Base-by-base conservation (phyloP, 129 eudicot genomes). In the Flaveria bidentis region DNA sequence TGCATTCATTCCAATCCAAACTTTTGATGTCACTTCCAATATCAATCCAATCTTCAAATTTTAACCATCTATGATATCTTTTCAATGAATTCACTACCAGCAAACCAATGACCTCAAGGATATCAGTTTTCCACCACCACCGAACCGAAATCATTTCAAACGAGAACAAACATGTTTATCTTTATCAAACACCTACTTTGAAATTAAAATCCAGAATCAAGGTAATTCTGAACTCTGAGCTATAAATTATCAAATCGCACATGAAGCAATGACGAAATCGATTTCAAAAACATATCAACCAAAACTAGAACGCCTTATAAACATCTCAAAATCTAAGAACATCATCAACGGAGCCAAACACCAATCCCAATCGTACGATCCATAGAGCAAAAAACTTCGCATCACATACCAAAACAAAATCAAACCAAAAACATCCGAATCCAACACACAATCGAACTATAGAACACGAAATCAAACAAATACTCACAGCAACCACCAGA, bases 401-500 rank as follows among this genome's bases (percentile, higher is more conserved):
- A 36, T 36, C 41, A 36, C 41, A 36, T 5, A 12, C 42, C n/a
- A 61, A 26, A 23, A 62, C 63, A 33, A 47, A 45, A 60, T 7
- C 26, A 25, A 14, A 23, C 6, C 36, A 14, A 0, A 42, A 44
- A 25, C 18, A 36, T 36, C 41, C 45, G 13, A 61, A 61, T 16
- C 72, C 30, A 63, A 47, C 1, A 23, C 7, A 60, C 1, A 58
- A 58, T 25, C 20, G 7, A 55, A 8, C 17, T 12, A 20, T 41
- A n/a, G 55, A 45, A 65, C 36, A 30, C 0, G 2, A 42, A 58
- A n/a, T 22, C 33, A 4, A 64, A 12, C 46, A 22, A 60, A 33
- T 18, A 82, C 97, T 84, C 30, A 93, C 98, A 11, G 95, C 88
- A 51, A 93, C 77, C 81, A 90, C 95, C 71, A 93, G 80, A 12